Evolutionary conservation across 2,329 filamentous ascomycete species (phyloP), one percentile per base, ranked within the genome.

Genomic region (Fusarium tupiense): DNA sequence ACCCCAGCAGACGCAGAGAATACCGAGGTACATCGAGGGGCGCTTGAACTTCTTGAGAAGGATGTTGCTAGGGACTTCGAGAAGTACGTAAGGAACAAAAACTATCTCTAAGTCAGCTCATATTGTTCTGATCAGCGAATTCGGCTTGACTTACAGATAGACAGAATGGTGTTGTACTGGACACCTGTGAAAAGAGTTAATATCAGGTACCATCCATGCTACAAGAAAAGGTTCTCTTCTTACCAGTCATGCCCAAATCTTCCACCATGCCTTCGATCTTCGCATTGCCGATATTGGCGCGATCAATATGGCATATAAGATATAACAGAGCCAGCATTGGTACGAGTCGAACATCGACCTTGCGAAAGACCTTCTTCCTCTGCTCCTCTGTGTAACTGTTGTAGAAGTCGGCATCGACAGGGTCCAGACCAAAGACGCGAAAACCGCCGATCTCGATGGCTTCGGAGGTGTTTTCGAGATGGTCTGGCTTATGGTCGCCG

Each of bases 321-420:
- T 90, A 90, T 1, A 90, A 80, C 65, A 84, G 10, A 63, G 91
- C 83, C 90, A 93, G 52, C 90, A 81, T 82, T 3, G 86, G 86
- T 24, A 80, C 67, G 11, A 80, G 73, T 17, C 77, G 74, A 41
- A 85, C 75, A 4, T 84, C 79, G 72, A 87, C 77, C 71, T 77
- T 77, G 24, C 54, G 73, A 53, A 77, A 77, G 24, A 77, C 64
- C 20, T 67, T 75, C 61, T 77, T 77, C 43, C 69, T 62, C 53
- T 77, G 69, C 31, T 74, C 75, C 33, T 77, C 75, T 0, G 73
- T 68, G 31, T 73, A 77, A 17, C 53, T 76, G 14, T 64, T 77
- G 47, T 53, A 77, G 22, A 77, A 77, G n/a, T 77, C 75, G 14
- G 75, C 75, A 73, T 77, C 75, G 3, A 73, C 73, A 8, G 71